These are phyloP conservation scores for Malus asiatica DNA, from an alignment of 306 rosid species.

Conservation along the genomic window DNA sequence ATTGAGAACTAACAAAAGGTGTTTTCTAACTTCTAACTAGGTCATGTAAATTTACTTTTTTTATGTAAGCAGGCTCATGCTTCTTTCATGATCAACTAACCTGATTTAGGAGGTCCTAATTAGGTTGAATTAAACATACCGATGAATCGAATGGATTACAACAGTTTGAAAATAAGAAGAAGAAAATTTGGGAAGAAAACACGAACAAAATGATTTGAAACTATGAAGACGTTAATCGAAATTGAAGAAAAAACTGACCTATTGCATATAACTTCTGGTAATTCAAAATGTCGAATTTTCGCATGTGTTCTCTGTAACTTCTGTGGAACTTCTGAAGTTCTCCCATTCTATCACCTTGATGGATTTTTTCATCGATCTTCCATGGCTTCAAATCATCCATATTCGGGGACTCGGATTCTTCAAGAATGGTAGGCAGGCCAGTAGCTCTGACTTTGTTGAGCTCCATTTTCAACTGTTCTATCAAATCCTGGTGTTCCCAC, in stretches of 20 bases:
- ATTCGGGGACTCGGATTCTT: slow-evolving; percentile 83
- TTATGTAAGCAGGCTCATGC: slow-evolving; percentile 20
- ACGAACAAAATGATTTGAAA: neutral
- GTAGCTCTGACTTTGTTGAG: slow-evolving; percentile 75
- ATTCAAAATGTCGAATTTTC: slow-evolving; percentile 88
- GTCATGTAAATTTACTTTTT: neutral
- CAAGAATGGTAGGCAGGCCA: slow-evolving; percentile 81
- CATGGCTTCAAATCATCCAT: slow-evolving; percentile 86
- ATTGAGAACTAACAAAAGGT: neutral
- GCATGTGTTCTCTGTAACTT: slow-evolving; percentile 84
- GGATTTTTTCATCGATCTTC: slow-evolving; percentile 81
- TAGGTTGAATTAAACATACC: slow-evolving; percentile 24
- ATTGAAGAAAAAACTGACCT: slow-evolving; percentile 41
- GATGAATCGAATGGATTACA: slow-evolving; percentile 12
- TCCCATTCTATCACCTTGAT: slow-evolving; percentile 37
- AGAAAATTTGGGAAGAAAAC: neutral
- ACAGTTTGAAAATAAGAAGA: neutral
- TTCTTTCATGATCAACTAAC: slow-evolving; percentile 33
- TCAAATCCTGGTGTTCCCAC: slow-evolving; percentile 92
- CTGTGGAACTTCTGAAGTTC: slow-evolving; percentile 79
- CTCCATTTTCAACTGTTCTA: slow-evolving; percentile 88
- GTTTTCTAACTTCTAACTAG: neutral
- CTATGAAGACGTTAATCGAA: neutral
- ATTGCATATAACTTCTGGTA: slow-evolving; percentile 94
- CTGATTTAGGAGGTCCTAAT: slow-evolving; percentile 40